Evolutionary conservation across 768 basidiomycete species (phyloP), one percentile per base, ranked within the genome.

Genomic region (Russula dissimulans): DNA sequence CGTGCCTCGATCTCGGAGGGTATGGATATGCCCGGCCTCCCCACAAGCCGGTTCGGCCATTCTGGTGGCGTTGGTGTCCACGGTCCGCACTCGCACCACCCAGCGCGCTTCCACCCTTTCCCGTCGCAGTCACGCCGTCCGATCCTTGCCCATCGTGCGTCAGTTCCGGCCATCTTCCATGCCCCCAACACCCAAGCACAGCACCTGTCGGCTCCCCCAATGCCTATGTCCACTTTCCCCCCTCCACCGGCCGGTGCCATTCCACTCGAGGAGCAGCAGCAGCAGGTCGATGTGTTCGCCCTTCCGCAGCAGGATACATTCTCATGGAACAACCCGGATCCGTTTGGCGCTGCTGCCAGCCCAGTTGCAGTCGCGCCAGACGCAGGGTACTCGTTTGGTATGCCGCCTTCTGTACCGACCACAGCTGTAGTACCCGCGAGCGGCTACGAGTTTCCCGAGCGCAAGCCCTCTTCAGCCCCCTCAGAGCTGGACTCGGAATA

Each of bases 321-420:
- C n/a, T 41, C 36, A 15, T 66, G 63, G 63, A 57, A 46, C 31
- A 64, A 66, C 32, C 63, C 63, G 0, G 64, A 61, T 46, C 65
- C 63, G 7, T 64, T 64, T 32, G 55, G 54, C 17, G 41, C 49
- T 7, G 39, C 47, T 53, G n/a, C 56, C 3, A 52, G 42, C 31
- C 57, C 57, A 6, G 44, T 58, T 22, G 54, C 63, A 17, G 41
- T 57, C 18, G 53, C 56, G 9, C 61, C 63, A n/a, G 63, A 64
- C 4, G 42, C 62, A 10, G 65, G 62, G n/a, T 66, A 64, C 56
- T 52, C 65, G 15, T 64, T 64, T 32, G 63, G 65, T 34, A 18
- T 52, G 45, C 55, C 63, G 0, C 50, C 64, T 36, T 1, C 53
- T 36, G 39, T 44, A 10, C 8, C 58, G 11, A 17, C 42, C 3